These are phyloP conservation scores for Alternaria burnsii DNA, from an alignment of 2,329 filamentous ascomycete genomes.

Conservation along the genomic window DNA sequence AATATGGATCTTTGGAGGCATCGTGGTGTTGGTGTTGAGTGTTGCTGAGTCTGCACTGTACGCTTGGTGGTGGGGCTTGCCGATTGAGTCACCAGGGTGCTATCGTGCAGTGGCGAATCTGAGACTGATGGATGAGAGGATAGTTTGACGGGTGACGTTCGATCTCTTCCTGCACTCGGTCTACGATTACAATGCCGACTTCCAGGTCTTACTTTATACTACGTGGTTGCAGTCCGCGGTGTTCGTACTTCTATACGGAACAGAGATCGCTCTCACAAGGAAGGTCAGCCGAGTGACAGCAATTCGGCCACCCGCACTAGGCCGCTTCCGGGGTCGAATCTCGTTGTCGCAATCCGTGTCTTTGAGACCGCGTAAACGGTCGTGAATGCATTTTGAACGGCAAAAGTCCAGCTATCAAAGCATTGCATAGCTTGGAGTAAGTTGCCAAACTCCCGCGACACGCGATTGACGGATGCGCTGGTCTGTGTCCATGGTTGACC, in stretches of 20 bases:
- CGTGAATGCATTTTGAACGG: neutral
- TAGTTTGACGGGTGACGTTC: neutral
- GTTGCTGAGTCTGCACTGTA: constrained; percentile 12
- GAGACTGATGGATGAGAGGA: neutral
- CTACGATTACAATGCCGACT: neutral
- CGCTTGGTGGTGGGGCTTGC: constrained; percentile 14
- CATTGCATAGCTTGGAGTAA: neutral
- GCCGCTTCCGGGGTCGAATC: neutral
- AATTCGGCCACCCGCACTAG: neutral
- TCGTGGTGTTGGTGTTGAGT: constrained; percentile 20
- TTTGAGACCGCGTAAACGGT: neutral
- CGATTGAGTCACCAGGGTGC: constrained; percentile 14
- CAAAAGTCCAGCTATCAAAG: neutral
- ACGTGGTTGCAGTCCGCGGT: neutral
- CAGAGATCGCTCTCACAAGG: neutral
- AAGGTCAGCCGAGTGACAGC: constrained; percentile 6
- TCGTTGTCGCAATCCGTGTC: neutral
- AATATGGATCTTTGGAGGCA: constrained; percentile 53
- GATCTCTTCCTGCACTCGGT: neutral
- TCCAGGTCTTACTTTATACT: neutral
- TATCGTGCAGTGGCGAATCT: constrained; percentile 4
- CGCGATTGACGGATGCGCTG: neutral
- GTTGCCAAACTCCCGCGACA: neutral
- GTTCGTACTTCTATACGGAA: neutral
- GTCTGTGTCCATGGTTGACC: neutral